phyloP scores from a whole-genome alignment of 306 rosid species.

The Carpinus viminea region DNA sequence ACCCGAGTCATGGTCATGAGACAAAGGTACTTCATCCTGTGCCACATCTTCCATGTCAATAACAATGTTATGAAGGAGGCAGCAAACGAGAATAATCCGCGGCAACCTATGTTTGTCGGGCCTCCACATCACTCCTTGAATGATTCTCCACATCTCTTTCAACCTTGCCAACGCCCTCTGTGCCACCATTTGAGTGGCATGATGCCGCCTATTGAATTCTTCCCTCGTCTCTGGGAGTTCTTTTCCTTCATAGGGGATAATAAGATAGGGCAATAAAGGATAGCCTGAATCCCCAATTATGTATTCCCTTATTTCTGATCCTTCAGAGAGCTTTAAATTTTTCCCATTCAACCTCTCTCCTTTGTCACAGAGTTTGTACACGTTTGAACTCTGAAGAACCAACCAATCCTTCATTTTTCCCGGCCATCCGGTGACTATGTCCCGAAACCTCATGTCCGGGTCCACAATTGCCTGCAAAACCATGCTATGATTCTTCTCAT shows the following conservation, averaged over 20 bases:
- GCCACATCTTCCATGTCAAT: conserved; percentile 69
- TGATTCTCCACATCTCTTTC: conserved; percentile 90
- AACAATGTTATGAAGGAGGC: conserved; percentile 86
- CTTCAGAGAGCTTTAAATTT: conserved; percentile 41
- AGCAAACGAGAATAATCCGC: conserved; percentile 78
- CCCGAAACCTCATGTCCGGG: conserved; percentile 78
- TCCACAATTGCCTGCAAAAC: conserved; percentile 93
- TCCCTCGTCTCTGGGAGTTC: conserved; percentile 51
- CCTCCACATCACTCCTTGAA: conserved; percentile 92
- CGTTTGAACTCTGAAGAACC: conserved; percentile 65
- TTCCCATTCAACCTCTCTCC: conserved; percentile 76
- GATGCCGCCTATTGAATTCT: conserved; percentile 68
- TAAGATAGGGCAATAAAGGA: conserved; percentile 78
- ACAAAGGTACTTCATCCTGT: conserved; percentile 48
- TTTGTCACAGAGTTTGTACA: conserved; percentile 51
- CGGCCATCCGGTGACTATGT: conserved; percentile 86
- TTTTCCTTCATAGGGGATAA: conserved; percentile 78
- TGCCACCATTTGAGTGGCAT: conserved; percentile 64
- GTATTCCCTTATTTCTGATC: conserved; percentile 70
- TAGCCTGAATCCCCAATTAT: conserved; percentile 85
- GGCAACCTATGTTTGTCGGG: conserved; percentile 91
- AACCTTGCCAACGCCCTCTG: conserved; percentile 71
- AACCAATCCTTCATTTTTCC: conserved; percentile 70
- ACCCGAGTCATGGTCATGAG: conserved; percentile 66
- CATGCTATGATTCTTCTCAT: conserved; percentile 82